phyloP scores from a whole-genome alignment of 768 basidiomycete species.

The Calocybe gangraenosa region DNA sequence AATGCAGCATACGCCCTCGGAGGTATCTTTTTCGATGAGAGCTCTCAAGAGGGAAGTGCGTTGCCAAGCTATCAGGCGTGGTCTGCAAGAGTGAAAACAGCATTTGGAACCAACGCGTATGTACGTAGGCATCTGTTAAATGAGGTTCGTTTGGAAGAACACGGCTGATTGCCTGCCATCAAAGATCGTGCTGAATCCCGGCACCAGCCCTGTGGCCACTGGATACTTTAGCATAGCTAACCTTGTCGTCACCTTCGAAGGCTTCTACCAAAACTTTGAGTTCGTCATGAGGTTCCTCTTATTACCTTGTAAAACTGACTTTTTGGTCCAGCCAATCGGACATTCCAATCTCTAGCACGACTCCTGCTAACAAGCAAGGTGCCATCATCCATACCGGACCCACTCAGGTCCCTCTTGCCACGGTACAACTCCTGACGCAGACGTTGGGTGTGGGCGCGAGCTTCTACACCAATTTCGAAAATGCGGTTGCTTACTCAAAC shows the following conservation, averaged over 20 bases:
- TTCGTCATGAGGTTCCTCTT: conserved; percentile 6
- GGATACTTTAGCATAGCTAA: conserved; percentile 26
- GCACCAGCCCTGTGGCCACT: conserved; percentile 11
- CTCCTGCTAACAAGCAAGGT: conserved; percentile 23
- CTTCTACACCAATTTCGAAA: conserved; percentile 26
- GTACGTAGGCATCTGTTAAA: conserved; percentile 5
- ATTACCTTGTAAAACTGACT: not conserved
- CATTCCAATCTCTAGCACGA: conserved; percentile 16
- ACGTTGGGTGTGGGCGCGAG: conserved; percentile 21
- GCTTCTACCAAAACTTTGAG: conserved; percentile 25
- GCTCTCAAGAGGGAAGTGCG: conserved; percentile 12
- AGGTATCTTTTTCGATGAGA: conserved; percentile 36
- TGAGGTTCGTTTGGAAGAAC: too few relatives aligned
- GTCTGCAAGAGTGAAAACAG: conserved; percentile 12
- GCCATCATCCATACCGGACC: conserved; percentile 29
- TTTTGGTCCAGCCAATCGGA: conserved; percentile 17
- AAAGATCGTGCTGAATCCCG: conserved; percentile 28
- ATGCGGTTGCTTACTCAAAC: conserved; percentile 8
- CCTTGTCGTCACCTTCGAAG: conserved; percentile 26
- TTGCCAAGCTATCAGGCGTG: conserved; percentile 22
- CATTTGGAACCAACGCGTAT: conserved; percentile 14
- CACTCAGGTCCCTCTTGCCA: conserved; percentile 16
- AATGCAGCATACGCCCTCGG: conserved; percentile 21
- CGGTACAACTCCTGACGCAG: conserved; percentile 19
- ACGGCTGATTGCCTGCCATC: not conserved